Base-by-base conservation (phyloP, 2,329 filamentous ascomycete species). In the Teratosphaeria destructans region DNA sequence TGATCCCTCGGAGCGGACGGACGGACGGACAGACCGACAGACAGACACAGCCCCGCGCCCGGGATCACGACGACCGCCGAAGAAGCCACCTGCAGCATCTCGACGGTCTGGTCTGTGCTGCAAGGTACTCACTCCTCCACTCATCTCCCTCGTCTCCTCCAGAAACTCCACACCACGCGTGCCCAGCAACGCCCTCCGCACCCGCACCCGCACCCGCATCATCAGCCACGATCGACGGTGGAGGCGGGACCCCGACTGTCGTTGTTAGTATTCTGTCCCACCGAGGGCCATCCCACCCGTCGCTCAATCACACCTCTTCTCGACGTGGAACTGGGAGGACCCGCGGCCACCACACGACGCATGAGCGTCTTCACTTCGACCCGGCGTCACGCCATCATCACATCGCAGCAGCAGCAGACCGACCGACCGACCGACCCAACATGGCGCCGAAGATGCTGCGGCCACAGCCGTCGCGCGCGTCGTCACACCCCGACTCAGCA, bases 381-480 rank as follows among this genome's bases (percentile, higher is more conserved):
- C 53, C 5, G 12, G 53, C 27, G 53, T 37, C 12, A 54, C 34
- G 34, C 53, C 27, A 34, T 3, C 43, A 54, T 3, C 43, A 5
- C 37, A 43, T 43, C n/a, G 2, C 16, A 43, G 2, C 16, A 43
- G 12, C 37, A 43, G 37, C 19, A 19, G 19, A 19, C 19, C 1
- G 19, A 19, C 19, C 1, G 19, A 19, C 19, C 1, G 19, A 19
- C 43, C 16, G 7, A 23, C 23, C 43, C 16, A 7, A 23, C 5
- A 60, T 61, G 62, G 55, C 56, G 43, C 57, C 60, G 2, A 54
- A 34, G 8, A 32, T 37, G 34, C 19, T 54, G 29, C 29, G 60
- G 53, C 60, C 60, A 26, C 43, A 47, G 55, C 34, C 59, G n/a
- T 61, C 59, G n/a, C 53, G 60, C 29, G 39, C 58, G 26, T 59